Base-by-base conservation (phyloP, 2,329 filamentous ascomycete genomes). In the Aspergillus sp. region DNA sequence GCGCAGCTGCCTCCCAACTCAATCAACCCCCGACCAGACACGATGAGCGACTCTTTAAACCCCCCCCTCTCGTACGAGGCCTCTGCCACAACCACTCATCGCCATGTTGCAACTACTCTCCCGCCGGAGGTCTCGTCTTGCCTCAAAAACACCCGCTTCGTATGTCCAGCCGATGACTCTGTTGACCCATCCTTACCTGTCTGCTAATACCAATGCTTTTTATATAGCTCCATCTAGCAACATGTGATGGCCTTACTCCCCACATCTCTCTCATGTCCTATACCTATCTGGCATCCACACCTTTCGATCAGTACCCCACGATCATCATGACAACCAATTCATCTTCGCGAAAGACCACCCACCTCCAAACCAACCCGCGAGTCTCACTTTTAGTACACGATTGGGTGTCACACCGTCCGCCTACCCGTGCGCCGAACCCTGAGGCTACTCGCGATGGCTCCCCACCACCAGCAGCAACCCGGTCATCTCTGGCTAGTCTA, bases 221-320 rank as follows among this genome's bases (percentile, higher is more conserved):
- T 66, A 70, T 54, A 69, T 48, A 96, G 92, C 91, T 99, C 65
- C 95, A 99, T 76, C 89, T 99, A 53, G 93, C 95, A 67, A 99
- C 95, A 56, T 96, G 90, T 75, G 86, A 86, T 66, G 83, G 89
- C 65, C 89, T 95, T 69, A 82, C 87, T 62, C 95, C 95, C 9
- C 91, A 98, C 74, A 91, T 98, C 64, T 96, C 92, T 39, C 86
- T 99, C 64, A 99, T 99, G 95, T 97, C 96, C 81, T 98, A 98
- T 80, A 98, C 95, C 70, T 98, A 97, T 78, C 89, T 99, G 21
- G 89, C 92, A 40, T 86, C 83, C 6, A 90, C 90, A 15, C 87
- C 86, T 40, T 89, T 86, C 75, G 83, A 85, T 40, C 71, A 82
- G 52, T 77, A 79, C n/a, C 88, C 91, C n/a, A 89, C 92, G 63